Percentiles rank a stretch among this genome's conserved stretches.
Evolutionary conservation across 306 rosid genomes (phyloP).

Genomic region (Pyrus communis): DNA sequence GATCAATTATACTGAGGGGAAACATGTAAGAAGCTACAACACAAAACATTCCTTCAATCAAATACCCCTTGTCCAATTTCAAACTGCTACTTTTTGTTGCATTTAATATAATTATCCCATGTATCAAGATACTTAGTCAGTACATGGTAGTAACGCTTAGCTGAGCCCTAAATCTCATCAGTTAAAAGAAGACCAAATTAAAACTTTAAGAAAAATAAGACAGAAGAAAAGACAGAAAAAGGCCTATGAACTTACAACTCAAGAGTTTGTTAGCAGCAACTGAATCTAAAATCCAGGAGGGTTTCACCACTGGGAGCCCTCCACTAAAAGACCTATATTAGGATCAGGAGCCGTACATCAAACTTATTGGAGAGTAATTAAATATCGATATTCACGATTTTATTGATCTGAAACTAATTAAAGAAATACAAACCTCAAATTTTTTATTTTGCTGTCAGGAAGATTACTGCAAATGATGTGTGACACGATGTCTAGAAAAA

Average conservation of each 20-base stretch:
- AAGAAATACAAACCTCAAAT: constrained; percentile 50
- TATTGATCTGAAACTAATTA: neutral
- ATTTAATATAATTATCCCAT: neutral
- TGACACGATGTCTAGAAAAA: constrained; percentile 67
- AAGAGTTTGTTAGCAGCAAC: constrained; percentile 69
- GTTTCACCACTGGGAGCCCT: constrained; percentile 92
- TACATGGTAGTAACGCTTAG: neutral
- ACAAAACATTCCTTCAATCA: neutral
- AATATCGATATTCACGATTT: neutral
- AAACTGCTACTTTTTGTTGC: neutral
- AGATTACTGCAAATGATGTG: constrained; percentile 92
- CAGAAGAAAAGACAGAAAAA: neutral
- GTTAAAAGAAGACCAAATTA: constrained; percentile 1
- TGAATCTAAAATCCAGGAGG: constrained; percentile 83
- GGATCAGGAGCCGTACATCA: constrained; percentile 22
- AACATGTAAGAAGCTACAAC: neutral
- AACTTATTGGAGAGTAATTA: neutral
- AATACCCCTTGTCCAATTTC: neutral
- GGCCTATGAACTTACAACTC: constrained; percentile 54
- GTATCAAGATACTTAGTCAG: neutral
- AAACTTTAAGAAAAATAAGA: neutral
- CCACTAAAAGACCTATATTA: constrained; percentile 71
- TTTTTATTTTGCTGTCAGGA: constrained; percentile 63
- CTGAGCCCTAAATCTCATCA: neutral
- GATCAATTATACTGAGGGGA: neutral